phyloP scores from a whole-genome alignment of 2,329 filamentous ascomycete genomes.

The Colletotrichum musicola region DNA sequence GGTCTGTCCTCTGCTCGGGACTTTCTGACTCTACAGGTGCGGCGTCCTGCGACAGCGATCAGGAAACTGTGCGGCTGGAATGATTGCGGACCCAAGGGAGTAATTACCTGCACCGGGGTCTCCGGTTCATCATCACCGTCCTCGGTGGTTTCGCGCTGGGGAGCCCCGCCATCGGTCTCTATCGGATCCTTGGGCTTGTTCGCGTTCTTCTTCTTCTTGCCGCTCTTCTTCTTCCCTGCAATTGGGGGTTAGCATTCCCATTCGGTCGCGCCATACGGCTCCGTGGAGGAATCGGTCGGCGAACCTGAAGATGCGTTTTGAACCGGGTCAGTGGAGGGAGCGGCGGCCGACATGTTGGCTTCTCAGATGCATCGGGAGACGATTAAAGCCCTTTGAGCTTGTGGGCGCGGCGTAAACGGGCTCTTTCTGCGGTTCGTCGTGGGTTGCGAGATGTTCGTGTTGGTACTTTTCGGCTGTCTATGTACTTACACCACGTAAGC shows the following conservation, averaged over 20 bases:
- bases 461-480: constrained; percentile 16
- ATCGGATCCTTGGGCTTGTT: constrained; percentile 59
- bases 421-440: constrained; percentile 14
- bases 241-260: constrained; percentile 16
- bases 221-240: constrained; percentile 68
- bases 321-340: constrained; percentile 42
- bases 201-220: constrained; percentile 70
- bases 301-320: constrained; percentile 47
- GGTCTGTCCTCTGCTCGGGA: constrained; percentile 41
- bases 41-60: constrained; percentile 39
- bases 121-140: constrained; percentile 61
- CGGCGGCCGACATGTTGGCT: constrained; percentile 47
- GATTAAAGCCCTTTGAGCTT: constrained; percentile 36
- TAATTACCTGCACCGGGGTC: constrained; percentile 49
- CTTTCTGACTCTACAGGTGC: constrained; percentile 43
- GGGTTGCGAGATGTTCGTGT: constrained; percentile 30
- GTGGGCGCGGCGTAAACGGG: constrained; percentile 19
- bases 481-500: constrained; percentile 40
- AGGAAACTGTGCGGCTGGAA: constrained; percentile 37
- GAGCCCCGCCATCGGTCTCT: constrained; percentile 50
- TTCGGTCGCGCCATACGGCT: constrained; percentile 11
- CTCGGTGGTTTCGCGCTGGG: constrained; percentile 49
- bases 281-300: constrained; percentile 32
- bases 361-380: constrained; percentile 38
- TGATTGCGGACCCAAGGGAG: constrained; percentile 17